A percentile compares a stretch with the other conserved stretches of the same genome.
Evolutionary conservation across 2,329 filamentous ascomycete genomes (phyloP).

Genomic region (Penicillium palitans): DNA sequence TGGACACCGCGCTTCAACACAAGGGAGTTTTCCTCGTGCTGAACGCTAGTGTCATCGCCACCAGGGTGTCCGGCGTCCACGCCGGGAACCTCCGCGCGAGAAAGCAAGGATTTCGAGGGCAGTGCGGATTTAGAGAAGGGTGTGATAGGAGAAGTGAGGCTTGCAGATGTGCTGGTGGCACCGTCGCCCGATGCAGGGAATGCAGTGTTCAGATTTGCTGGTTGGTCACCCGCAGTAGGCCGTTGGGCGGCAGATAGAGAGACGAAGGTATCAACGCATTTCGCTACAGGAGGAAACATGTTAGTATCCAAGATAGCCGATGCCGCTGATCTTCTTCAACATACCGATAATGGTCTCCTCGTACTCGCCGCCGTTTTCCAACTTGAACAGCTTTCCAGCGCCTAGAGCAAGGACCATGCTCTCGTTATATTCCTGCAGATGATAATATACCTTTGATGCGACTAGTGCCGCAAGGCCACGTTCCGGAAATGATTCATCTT

Average conservation of each 20-base stretch:
- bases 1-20: constrained; percentile 73
- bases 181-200: constrained; percentile 69
- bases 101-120: constrained; percentile 93
- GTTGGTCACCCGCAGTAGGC: constrained; percentile 52
- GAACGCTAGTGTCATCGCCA: constrained; percentile 56
- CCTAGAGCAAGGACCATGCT: constrained; percentile 98
- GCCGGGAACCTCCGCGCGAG: constrained; percentile 68
- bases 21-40: constrained; percentile 59
- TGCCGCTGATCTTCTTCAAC: constrained; percentile 21
- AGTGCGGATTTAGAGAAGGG: constrained; percentile 93
- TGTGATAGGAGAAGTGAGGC: constrained; percentile 81
- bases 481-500: constrained; percentile 92
- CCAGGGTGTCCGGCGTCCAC: constrained; percentile 58
- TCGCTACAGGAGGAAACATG: constrained; percentile 53
- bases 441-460: constrained; percentile 97
- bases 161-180: constrained; percentile 63
- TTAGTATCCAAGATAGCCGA: background rate
- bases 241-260: constrained; percentile 66
- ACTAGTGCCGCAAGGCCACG: constrained; percentile 92
- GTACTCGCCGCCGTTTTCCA: constrained; percentile 88
- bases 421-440: constrained; percentile 97
- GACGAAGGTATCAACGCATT: constrained; percentile 98
- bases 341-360: constrained; percentile 94
- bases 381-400: constrained; percentile 90
- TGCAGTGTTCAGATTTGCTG: constrained; percentile 75